These are phyloP conservation scores for Aspergillus niger DNA, from an alignment of 2,329 filamentous ascomycete species.

Conservation along the genomic window DNA sequence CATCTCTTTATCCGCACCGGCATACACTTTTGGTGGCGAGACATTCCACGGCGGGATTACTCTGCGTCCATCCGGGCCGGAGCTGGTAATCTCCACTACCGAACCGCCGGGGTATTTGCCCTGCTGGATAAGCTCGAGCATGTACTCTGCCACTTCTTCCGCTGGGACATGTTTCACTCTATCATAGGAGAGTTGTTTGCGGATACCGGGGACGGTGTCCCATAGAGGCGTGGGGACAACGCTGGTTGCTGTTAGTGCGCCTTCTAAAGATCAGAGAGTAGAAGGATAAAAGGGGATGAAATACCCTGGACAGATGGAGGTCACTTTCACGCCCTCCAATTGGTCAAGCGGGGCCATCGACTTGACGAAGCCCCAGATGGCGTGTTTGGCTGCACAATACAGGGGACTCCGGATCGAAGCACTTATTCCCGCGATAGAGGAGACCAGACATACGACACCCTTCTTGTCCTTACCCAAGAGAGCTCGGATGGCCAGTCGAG, in stretches of 20 bases:
- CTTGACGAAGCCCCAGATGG: conserved; percentile 10
- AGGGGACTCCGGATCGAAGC: not conserved
- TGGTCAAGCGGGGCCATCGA: not conserved
- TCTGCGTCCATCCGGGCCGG: not conserved
- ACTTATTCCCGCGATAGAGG: not conserved
- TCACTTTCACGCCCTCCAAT: conserved; percentile 11
- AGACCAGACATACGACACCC: conserved; percentile 7
- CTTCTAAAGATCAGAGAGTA: no score
- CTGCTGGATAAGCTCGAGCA: not conserved
- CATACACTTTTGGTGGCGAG: not conserved
- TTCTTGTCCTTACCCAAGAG: conserved; percentile 7
- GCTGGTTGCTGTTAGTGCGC: not conserved
- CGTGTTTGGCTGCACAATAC: conserved; percentile 13
- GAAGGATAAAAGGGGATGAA: not conserved
- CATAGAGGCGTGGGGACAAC: conserved; percentile 2
- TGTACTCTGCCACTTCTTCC: not conserved
- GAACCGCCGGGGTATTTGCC: conserved; percentile 5
- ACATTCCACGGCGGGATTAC: not conserved
- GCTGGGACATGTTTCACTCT: not conserved
- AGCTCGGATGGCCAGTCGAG: conserved; percentile 9
- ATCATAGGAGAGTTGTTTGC: not conserved
- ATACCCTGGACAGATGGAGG: conserved; percentile 12
- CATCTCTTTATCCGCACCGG: not conserved
- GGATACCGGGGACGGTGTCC: not conserved
- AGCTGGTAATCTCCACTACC: not conserved